Percentiles rank a stretch among this genome's conserved stretches.
Evolutionary conservation across 2,329 filamentous ascomycete species (phyloP).

Genomic region (Tolypocladium guangdongense): DNA sequence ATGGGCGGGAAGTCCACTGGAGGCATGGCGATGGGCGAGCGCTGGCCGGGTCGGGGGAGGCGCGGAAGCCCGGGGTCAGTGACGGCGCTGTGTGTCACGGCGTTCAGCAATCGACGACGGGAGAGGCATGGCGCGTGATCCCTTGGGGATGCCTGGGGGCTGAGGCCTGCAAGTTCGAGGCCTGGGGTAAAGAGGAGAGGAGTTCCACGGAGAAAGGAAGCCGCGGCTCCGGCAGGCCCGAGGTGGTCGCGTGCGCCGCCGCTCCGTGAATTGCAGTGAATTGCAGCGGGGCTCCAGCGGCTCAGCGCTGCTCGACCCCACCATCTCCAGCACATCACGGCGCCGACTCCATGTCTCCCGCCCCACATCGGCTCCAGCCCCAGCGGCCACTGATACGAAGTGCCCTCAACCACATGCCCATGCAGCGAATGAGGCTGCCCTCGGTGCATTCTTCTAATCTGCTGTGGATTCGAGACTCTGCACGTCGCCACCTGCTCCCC

Average conservation of each 20-base stretch:
- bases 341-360: neutral
- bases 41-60: neutral
- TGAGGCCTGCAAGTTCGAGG: too few relatives aligned
- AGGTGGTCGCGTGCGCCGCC: too few relatives aligned
- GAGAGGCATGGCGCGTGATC: neutral
- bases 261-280: neutral
- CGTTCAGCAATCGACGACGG: neutral
- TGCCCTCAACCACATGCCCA: too few relatives aligned
- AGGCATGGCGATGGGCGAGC: slow-evolving; percentile 9
- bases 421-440: neutral
- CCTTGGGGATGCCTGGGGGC: neutral
- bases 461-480: neutral
- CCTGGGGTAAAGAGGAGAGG: neutral
- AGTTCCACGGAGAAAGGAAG: neutral
- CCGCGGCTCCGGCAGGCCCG: neutral
- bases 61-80: neutral
- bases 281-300: neutral
- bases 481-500: neutral
- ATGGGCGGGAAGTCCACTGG: slow-evolving; percentile 44
- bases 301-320: neutral
- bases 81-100: neutral
- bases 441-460: neutral
- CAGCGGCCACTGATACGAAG: too few relatives aligned
- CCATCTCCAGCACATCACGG: neutral
- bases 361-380: too few relatives aligned